These are phyloP conservation scores for Leptodermis oblonga DNA, from an alignment of 257 asterid genomes.

Conservation along the genomic window DNA sequence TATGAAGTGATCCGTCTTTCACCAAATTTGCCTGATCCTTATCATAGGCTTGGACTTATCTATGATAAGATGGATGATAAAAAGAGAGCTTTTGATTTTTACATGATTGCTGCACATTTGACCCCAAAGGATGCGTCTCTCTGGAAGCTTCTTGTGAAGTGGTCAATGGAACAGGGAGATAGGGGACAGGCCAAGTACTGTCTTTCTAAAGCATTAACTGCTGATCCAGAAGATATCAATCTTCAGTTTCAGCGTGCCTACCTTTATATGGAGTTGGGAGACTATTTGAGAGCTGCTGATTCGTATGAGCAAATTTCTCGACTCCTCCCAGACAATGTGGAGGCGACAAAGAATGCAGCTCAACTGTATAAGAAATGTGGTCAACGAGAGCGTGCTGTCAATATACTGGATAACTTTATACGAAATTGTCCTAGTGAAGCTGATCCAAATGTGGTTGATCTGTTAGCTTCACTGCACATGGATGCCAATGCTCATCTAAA, in stretches of 20 bases:
- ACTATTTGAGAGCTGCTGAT: slow-evolving; percentile 68
- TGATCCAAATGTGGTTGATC: slow-evolving; percentile 48
- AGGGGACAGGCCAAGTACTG: slow-evolving; percentile 65
- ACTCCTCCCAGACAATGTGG: slow-evolving; percentile 49
- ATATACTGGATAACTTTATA: slow-evolving; percentile 52
- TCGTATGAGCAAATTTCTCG: slow-evolving; percentile 62
- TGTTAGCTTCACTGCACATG: slow-evolving; percentile 47
- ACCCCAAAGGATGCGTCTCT: slow-evolving; percentile 69
- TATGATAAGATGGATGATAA: slow-evolving; percentile 53
- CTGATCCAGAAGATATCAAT: slow-evolving; percentile 67
- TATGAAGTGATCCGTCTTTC: slow-evolving; percentile 71
- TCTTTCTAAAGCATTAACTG: slow-evolving; percentile 69
- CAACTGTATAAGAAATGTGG: slow-evolving; percentile 59
- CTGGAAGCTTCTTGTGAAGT: slow-evolving; percentile 70
- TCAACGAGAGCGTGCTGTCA: slow-evolving; percentile 56
- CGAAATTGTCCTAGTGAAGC: slow-evolving; percentile 35
- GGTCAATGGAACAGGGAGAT: slow-evolving; percentile 63
- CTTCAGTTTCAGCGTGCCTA: slow-evolving; percentile 63
- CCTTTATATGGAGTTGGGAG: slow-evolving; percentile 58
- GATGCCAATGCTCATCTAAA: slow-evolving; percentile 35
- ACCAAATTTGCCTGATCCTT: slow-evolving; percentile 72
- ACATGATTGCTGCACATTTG: slow-evolving; percentile 86
- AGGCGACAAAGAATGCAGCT: slow-evolving; percentile 47
- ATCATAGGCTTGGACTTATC: slow-evolving; percentile 72
- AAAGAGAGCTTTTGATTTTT: slow-evolving; percentile 58